phyloP scores from a whole-genome alignment of 441 rosid genomes.

The Manihot esculenta region DNA sequence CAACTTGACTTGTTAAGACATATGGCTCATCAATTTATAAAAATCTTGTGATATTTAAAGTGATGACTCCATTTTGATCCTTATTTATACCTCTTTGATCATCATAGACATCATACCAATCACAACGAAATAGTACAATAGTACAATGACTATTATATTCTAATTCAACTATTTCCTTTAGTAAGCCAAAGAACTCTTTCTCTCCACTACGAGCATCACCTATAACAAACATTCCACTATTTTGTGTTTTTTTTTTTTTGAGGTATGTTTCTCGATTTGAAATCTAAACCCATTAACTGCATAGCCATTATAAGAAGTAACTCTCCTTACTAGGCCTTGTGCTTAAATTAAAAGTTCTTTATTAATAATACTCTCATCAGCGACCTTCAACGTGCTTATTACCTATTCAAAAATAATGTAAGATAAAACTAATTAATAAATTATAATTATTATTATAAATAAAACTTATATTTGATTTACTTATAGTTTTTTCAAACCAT shows the following conservation, averaged over 20 bases:
- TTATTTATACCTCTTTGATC: background rate
- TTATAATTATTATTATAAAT: background rate
- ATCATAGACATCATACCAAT: constrained; percentile 12
- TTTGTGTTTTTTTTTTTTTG: background rate
- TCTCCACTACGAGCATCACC: constrained; percentile 3
- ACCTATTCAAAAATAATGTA: background rate
- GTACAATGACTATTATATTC: background rate
- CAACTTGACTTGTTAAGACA: background rate
- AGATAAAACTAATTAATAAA: background rate
- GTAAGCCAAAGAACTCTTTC: constrained; percentile 7
- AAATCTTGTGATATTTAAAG: background rate
- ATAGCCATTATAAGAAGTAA: background rate
- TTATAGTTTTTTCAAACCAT: constrained; percentile 3
- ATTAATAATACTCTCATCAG: background rate
- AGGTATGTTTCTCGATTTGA: background rate
- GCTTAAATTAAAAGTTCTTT: background rate
- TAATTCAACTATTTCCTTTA: constrained; percentile 1
- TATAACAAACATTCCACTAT: background rate
- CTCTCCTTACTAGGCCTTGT: background rate
- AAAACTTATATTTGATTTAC: background rate
- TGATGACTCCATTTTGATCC: background rate
- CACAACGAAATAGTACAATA: background rate
- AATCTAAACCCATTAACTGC: background rate
- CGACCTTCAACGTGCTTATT: background rate
- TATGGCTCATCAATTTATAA: background rate